Conservation (phyloP, 1,139 yeast genomes). For the Yamadazyma dendronema region DNA sequence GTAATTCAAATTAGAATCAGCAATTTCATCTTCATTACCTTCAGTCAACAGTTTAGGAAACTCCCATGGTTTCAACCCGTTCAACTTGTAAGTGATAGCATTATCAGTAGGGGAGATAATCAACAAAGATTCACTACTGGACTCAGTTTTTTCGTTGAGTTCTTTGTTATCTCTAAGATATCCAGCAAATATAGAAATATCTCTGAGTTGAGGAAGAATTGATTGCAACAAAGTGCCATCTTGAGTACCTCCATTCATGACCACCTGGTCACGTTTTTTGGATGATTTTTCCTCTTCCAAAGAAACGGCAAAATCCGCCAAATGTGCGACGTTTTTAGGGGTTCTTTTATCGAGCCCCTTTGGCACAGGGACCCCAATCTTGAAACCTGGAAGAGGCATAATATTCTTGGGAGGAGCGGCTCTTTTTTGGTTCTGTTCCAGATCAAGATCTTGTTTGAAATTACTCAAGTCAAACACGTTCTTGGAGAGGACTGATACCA, state of each 20-base stretch:
- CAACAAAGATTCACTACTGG: slow-evolving; percentile 34
- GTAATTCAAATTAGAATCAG: slow-evolving; percentile 44
- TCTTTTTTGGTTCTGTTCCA: slow-evolving; percentile 16
- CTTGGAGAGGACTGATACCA: slow-evolving; percentile 15
- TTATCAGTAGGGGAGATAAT: slow-evolving; percentile 62
- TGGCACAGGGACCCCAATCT: slow-evolving; percentile 13
- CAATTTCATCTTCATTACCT: slow-evolving; percentile 36
- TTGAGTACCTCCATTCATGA: slow-evolving; percentile 9
- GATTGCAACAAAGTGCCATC: slow-evolving; percentile 14
- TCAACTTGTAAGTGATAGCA: slow-evolving; percentile 41
- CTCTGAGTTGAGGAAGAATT: slow-evolving; percentile 40
- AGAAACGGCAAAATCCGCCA: neutral
- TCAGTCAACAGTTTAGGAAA: slow-evolving; percentile 48
- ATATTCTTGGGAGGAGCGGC: slow-evolving; percentile 23
- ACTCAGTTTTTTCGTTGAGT: slow-evolving; percentile 41
- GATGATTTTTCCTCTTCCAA: slow-evolving; percentile 4
- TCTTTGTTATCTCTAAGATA: slow-evolving; percentile 54
- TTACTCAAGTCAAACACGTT: slow-evolving; percentile 20
- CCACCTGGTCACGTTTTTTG: slow-evolving; percentile 13
- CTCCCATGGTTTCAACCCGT: slow-evolving; percentile 63
- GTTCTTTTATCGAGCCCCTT: slow-evolving; percentile 9
- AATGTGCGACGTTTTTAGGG: slow-evolving; percentile 6
- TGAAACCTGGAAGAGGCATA: slow-evolving; percentile 9
- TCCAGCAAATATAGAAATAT: slow-evolving; percentile 51
- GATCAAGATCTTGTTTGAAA: slow-evolving; percentile 11